Evolutionary conservation across 1,284 basidiomycete species (phyloP), one percentile per base, ranked within the genome.

Genomic region (Volvariella surrecta): DNA sequence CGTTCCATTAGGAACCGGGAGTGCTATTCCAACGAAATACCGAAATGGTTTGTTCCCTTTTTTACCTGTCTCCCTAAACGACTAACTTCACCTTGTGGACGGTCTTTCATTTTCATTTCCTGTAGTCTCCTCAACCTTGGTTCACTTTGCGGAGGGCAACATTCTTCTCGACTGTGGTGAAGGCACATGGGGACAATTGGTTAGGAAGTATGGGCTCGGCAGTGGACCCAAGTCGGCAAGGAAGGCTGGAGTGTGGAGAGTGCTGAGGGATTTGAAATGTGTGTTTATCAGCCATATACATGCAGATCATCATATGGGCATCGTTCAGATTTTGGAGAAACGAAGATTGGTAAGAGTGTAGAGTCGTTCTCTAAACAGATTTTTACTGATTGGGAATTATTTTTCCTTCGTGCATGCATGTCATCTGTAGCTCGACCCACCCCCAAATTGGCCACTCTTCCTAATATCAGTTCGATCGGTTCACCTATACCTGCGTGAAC

Each of bases 251-350:
- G 75, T 73, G 0, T 74, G 73, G 67, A 57, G 75, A n/a, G 68
- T 83, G 9, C 64, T 95, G 45, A 67, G 78, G n/a, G 67, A 85
- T 40, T 60, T 95, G 22, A 82, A 76, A 50, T 77, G 89, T 55
- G 73, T 98, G 21, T 97, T 85, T 60, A 71, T 96, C 51, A 92
- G 87, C 51, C 95, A 98, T 58, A 76, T 88, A 54, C 94, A 97
- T 56, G 94, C 77, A 0, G 95, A 98, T 58, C 94, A 98, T 59
- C 94, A 97, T 58, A 75, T 87, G 39, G 95, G 95, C 1, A 59
- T 95, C 20, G 71, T 79, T 0, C 76, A 81, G 41, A 62, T 98
- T 11, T 70, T 98, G 9, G 67, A 76, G 0, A 81, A 85, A 64
- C 74, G 95, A 44, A 71, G 73, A 40, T 67, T 71, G 63, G 90